Conservation (phyloP, 2,329 filamentous ascomycete species). For the Coniella vitis region DNA sequence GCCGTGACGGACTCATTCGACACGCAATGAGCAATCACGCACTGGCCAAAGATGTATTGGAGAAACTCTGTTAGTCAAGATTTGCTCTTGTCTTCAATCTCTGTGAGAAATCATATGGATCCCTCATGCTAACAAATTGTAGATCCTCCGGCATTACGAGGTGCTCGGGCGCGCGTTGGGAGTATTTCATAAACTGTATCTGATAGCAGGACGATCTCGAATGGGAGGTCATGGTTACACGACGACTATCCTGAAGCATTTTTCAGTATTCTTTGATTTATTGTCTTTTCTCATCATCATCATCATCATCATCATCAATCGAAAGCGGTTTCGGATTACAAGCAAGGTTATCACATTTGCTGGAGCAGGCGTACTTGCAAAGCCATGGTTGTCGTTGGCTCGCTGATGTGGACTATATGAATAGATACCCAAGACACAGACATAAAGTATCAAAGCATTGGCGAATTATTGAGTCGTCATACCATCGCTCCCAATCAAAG, state of each 20-base stretch:
- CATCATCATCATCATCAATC: background rate
- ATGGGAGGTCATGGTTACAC: too few relatives aligned
- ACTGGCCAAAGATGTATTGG: background rate
- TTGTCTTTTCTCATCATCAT: background rate
- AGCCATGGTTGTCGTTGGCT: too few relatives aligned
- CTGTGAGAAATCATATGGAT: background rate
- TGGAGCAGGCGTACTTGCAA: too few relatives aligned
- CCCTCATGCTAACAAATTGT: background rate
- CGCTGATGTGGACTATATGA: too few relatives aligned
- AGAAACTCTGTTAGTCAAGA: background rate
- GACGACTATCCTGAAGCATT: too few relatives aligned
- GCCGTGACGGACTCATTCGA: conserved; percentile 53
- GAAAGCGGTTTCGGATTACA: background rate
- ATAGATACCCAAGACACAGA: too few relatives aligned
- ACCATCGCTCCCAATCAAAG: too few relatives aligned
- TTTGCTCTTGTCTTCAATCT: background rate
- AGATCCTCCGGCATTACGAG: background rate
- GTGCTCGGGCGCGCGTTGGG: background rate
- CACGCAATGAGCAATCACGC: conserved; percentile 32
- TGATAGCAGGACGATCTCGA: too few relatives aligned
- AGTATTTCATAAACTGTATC: background rate
- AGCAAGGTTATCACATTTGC: too few relatives aligned
- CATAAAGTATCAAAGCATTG: too few relatives aligned
- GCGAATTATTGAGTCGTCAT: too few relatives aligned
- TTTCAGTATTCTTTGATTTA: background rate